Evolutionary conservation across 805 yeast genomes (phyloP), one percentile per base, ranked within the genome.

Genomic region (Jamesozyma hellenica): DNA sequence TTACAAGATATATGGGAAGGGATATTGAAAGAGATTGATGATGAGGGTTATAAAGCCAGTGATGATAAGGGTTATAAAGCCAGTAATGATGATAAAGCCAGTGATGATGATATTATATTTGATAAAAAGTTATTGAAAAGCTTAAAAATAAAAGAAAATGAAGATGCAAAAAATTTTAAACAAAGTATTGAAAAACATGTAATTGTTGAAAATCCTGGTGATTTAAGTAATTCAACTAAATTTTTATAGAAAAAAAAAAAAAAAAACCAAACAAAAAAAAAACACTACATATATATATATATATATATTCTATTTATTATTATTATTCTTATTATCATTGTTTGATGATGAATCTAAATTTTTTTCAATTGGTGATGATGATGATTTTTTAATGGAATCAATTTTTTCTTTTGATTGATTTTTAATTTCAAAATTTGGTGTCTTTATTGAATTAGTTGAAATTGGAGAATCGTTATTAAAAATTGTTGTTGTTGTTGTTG

Each of bases 151-250:
- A 42, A 40, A 27, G 52, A 55, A 19, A 57, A 55, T 38, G 45
- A 54, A 36, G 57, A 63, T 19, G 40, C 53, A 4, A 17, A 45
- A 4, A 50, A 52, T 29, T 12, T 56, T 37, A 49, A 48, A 32
- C 53, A 64, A 3, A 50, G 56, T 4, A 61, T 66, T 11, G 60
- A 58, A 12, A 42, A 49, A 9, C 70, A 66, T 42, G 42, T 63
- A 4, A 57, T 66, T 12, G 65, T 65, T 14, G 66, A 63, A 28
- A 55, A 43, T 2, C 68, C 71, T 2, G 71, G 71, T 13, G 68
- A 64, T 13, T 53, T 63, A 23, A 56, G 52, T 9, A 60, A 55
- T 7, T 62, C 64, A 5, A 70, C 70, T 2, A 47, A 56, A 43
- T 68, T 67, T 41, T 47, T 68, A 37, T 68, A 46, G 53, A n/a